Base-by-base conservation (phyloP, 164 flowering plant species). In the Macadamia tetraphylla region DNA sequence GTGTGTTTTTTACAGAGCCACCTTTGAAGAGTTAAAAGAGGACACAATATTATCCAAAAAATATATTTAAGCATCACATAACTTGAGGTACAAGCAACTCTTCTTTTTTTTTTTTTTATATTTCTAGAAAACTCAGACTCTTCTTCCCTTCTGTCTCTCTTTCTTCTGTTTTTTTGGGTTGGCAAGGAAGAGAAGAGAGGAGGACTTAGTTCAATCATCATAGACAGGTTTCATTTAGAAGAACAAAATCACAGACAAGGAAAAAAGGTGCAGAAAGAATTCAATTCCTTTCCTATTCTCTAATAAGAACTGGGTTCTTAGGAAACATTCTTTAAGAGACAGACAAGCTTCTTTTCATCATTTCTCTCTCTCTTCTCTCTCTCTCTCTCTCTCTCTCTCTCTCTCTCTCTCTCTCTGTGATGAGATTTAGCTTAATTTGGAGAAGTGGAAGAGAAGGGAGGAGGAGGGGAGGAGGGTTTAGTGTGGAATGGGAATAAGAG, bases 401-500 rank as follows among this genome's bases (percentile, higher is more conserved):
- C 40, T 70, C 29, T 6, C 42, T 57, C 65, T 58, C 62, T 64
- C 15, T 49, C 11, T 35, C 53, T 49, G 3, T 49, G 9, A 46
- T 48, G 30, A 51, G 29, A 6, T 63, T 58, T 75, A 42, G 15
- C 53, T 55, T 62, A 60, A 63, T 67, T 61, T 64, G 67, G 35
- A 62, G 58, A 57, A 66, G 71, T 73, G 68, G 74, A 70, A 43
- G 66, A 18, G 43, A 43, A 58, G 8, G 60, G 57, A 46, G 59
- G 63, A 64, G 23, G 40, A 2, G 40, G 40, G 40, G 40, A 35
- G 40, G 53, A 63, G 44, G 60, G 48, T 48, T 68, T 35, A 57
- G 10, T 67, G 67, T 71, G 77, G 70, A 74, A 81, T 82, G 85
- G 78, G 82, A 46, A 65, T 75, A 69, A 67, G 62, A 75, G 67